Percentiles rank a stretch among this genome's conserved stretches.
phyloP scores from a whole-genome alignment of 2,329 filamentous ascomycete genomes.

The Fusarium mangiferae region DNA sequence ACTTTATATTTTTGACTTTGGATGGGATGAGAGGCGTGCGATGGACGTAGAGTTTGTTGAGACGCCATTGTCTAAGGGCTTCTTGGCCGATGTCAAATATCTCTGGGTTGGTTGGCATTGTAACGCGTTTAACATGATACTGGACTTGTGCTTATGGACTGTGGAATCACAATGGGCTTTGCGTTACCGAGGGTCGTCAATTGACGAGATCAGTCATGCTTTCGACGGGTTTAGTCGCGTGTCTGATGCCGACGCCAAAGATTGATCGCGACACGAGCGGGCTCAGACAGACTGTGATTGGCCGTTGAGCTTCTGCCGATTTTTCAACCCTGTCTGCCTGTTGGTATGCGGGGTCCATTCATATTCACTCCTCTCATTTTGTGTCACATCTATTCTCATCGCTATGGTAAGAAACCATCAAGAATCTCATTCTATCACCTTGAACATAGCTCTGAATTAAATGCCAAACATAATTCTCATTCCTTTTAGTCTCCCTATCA shows the following conservation, averaged over 20 bases:
- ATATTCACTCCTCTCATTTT: background rate
- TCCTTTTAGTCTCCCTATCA: accelerated
- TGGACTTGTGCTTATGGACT: accelerated
- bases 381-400: too few relatives aligned
- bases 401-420: accelerated
- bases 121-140: background rate
- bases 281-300: background rate
- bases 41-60: background rate
- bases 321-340: background rate
- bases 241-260: background rate
- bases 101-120: background rate
- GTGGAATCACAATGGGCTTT: background rate
- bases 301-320: background rate
- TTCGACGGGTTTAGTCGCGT: background rate
- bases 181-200: accelerated
- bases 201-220: accelerated
- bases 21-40: background rate
- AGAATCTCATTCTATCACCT: background rate
- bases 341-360: background rate
- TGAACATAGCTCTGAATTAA: accelerated
- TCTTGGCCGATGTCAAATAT: background rate
- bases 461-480: background rate
- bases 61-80: background rate
- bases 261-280: background rate
- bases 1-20: background rate